Evolutionary conservation across 2,329 filamentous ascomycete genomes (phyloP).

Genomic region (Aspergillus sojae): DNA sequence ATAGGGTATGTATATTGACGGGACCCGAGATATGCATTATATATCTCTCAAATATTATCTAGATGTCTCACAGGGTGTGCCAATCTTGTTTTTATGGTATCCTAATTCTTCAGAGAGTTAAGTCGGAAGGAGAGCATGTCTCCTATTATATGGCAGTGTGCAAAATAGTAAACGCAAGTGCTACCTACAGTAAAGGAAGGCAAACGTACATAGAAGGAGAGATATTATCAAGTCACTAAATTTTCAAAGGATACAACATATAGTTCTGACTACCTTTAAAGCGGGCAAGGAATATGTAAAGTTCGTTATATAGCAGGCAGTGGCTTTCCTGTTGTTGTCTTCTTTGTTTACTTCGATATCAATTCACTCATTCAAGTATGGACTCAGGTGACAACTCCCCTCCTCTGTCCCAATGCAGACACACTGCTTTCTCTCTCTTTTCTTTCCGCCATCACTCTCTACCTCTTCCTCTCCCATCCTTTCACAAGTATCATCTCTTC

Average conservation of each 20-base stretch:
- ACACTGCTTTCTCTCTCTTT: not conserved
- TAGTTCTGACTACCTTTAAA: not conserved
- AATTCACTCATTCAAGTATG: constrained; percentile 3
- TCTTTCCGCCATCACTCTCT: not conserved
- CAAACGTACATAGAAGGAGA: not conserved
- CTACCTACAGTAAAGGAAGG: not conserved
- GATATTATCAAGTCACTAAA: not conserved
- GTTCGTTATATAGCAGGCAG: not conserved
- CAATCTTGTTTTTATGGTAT: not conserved
- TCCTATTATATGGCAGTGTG: not conserved
- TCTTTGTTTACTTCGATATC: not conserved
- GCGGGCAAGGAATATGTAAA: not conserved
- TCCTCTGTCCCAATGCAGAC: not conserved
- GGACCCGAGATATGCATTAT: not conserved
- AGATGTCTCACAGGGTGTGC: not conserved
- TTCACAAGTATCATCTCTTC: not conserved
- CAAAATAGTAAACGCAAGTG: not conserved
- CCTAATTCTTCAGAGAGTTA: not conserved
- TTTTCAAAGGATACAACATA: not conserved
- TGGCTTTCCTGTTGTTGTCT: not conserved
- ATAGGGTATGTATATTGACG: not conserved
- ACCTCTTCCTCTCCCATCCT: not conserved
- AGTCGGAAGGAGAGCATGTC: not conserved
- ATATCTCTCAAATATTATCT: not conserved
- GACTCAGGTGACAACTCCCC: not conserved